Evolutionary conservation across 139 green algal species (phyloP).

Genomic region (Micractinium conductrix): DNA sequence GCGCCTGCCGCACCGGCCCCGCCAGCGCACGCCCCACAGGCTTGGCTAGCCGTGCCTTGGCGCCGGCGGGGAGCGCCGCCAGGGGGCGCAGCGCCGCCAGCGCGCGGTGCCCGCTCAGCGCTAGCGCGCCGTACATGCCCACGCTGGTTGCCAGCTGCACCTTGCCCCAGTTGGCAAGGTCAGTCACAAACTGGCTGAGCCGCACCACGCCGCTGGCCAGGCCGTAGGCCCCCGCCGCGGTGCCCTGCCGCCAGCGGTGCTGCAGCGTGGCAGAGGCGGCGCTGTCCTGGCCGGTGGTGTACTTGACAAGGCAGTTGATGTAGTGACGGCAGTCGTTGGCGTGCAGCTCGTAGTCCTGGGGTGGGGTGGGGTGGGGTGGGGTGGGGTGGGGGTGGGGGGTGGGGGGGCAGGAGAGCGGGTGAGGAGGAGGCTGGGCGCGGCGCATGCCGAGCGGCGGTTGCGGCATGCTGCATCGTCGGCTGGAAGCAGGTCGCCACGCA

Average conservation of each 20-base stretch:
- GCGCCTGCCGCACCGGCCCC: slow-evolving; percentile 25
- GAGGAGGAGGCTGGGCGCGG: too few species aligned
- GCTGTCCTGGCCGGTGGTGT: slow-evolving; percentile 60
- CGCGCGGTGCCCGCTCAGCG: slow-evolving; percentile 36
- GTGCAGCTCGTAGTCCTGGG: slow-evolving; percentile 62
- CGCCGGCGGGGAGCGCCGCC: background rate
- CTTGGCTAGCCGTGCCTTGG: slow-evolving; percentile 5
- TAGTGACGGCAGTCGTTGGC: slow-evolving; percentile 75
- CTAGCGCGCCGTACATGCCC: slow-evolving; percentile 25
- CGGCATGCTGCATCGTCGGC: too few species aligned
- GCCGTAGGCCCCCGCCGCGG: background rate
- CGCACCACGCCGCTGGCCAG: slow-evolving; percentile 41
- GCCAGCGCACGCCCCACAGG: background rate
- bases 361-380: background rate
- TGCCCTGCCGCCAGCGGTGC: slow-evolving; percentile 3
- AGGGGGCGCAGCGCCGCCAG: slow-evolving; percentile 8
- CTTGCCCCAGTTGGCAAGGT: slow-evolving; percentile 60
- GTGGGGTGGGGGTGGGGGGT: background rate
- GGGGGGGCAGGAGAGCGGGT: too few species aligned
- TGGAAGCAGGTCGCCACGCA: too few species aligned
- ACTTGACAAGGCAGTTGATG: slow-evolving; percentile 68
- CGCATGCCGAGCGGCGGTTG: too few species aligned
- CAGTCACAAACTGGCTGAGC: slow-evolving; percentile 56
- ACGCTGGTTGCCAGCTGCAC: slow-evolving; percentile 39
- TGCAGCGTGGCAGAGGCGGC: slow-evolving; percentile 24